Percentiles rank a stretch among this genome's conserved stretches.
phyloP scores from a whole-genome alignment of 257 asterid species.

The Rauvolfia tetraphylla region DNA sequence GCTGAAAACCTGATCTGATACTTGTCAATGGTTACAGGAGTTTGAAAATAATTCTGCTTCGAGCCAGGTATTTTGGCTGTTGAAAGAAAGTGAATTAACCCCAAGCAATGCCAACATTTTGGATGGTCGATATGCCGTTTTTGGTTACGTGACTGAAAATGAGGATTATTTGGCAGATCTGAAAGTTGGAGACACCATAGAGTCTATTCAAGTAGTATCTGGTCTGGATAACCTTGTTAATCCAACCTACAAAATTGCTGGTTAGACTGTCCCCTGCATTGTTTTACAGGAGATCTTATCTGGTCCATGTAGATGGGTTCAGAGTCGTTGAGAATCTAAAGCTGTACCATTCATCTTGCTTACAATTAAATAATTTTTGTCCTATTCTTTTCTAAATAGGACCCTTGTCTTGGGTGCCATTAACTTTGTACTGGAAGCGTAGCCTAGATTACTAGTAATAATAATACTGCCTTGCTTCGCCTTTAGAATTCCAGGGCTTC shows the following conservation, averaged over 20 bases:
- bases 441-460: background rate
- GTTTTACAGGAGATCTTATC: background rate
- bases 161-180: conserved; percentile 87
- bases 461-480: background rate
- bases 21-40: conserved; percentile 47
- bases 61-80: conserved; percentile 94
- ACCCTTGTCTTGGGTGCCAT: background rate
- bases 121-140: conserved; percentile 91
- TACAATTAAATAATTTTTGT: background rate
- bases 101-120: conserved; percentile 96
- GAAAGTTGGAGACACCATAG: conserved; percentile 95
- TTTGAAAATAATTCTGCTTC: conserved; percentile 94
- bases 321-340: conserved; percentile 1
- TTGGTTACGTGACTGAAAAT: conserved; percentile 78
- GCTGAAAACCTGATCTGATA: conserved; percentile 11
- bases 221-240: conserved; percentile 90
- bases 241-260: conserved; percentile 97
- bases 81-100: conserved; percentile 97
- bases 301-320: background rate
- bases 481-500: background rate
- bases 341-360: background rate
- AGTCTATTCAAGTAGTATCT: conserved; percentile 79
- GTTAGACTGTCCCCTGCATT: conserved; percentile 30
- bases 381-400: conserved; percentile 2
- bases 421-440: background rate